A percentile compares a stretch with the other conserved stretches of the same genome.
Evolutionary conservation across 495 filamentous ascomycete species (phyloP).

Genomic region (Penicillium daleae): DNA sequence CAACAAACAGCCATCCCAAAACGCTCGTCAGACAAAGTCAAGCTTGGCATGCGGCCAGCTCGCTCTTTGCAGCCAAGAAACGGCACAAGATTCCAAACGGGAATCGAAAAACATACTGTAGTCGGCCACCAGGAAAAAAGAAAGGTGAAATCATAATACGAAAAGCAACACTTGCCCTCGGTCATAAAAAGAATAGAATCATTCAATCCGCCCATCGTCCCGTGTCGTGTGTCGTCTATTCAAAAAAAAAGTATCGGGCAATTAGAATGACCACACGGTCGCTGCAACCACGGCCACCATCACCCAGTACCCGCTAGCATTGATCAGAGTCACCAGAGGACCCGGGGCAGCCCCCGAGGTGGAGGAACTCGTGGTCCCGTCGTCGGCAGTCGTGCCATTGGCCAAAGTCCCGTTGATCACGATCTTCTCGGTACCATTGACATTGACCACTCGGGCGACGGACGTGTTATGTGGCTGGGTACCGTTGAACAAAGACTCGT

Average conservation of each 20-base stretch:
- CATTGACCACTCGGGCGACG: slow-evolving; percentile 61
- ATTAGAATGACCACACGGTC: slow-evolving; percentile 50
- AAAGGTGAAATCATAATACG: slow-evolving; percentile 1
- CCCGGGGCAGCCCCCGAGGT: slow-evolving; percentile 37
- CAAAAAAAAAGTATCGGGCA: too few species aligned
- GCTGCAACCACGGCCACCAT: slow-evolving; percentile 57
- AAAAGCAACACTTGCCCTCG: slow-evolving; percentile 1
- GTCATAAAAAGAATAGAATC: slow-evolving; percentile 5
- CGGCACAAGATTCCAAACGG: not conserved
- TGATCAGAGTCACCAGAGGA: slow-evolving; percentile 38
- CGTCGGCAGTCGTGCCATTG: slow-evolving; percentile 76
- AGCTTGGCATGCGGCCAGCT: not conserved
- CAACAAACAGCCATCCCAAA: slow-evolving; percentile 14
- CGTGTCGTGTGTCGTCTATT: not conserved
- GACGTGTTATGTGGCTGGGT: slow-evolving; percentile 68
- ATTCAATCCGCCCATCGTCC: not conserved
- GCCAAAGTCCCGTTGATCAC: slow-evolving; percentile 84
- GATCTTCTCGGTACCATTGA: slow-evolving; percentile 77
- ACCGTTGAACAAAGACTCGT: slow-evolving; percentile 63
- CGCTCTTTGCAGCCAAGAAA: slow-evolving; percentile 1
- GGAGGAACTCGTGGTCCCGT: slow-evolving; percentile 21
- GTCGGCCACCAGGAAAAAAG: too few species aligned
- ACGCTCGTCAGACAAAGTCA: slow-evolving; percentile 1
- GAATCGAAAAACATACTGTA: not conserved
- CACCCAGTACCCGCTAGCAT: slow-evolving; percentile 64